These are phyloP conservation scores for Poronia punctata DNA, from an alignment of 495 filamentous ascomycete species.

Conservation along the genomic window DNA sequence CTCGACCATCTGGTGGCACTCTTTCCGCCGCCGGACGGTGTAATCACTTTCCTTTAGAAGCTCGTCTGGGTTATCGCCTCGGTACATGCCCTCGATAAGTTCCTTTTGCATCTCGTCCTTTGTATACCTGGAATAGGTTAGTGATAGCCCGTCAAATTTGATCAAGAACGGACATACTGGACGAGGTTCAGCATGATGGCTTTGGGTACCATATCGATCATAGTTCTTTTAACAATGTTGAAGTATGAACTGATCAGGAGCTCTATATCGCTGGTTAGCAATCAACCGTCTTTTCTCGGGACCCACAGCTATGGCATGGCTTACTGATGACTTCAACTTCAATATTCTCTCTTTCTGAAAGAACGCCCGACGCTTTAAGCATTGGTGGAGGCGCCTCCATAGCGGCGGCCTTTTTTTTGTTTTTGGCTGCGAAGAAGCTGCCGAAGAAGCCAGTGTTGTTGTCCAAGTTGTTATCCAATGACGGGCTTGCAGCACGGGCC, in stretches of 20 bases:
- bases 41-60: conserved; percentile 97
- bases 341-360: conserved; percentile 85
- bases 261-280: conserved; percentile 47
- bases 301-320: too few species aligned
- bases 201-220: conserved; percentile 99
- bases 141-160: neutral
- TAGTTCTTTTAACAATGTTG: conserved; percentile 93
- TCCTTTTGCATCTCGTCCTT: conserved; percentile 99
- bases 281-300: neutral
- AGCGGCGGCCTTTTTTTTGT: conserved; percentile 99
- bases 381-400: conserved; percentile 94
- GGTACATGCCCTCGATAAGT: conserved; percentile 97
- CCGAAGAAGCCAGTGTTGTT: conserved; percentile 80
- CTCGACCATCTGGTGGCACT: conserved; percentile 99
- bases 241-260: conserved; percentile 94
- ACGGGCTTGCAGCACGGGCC: conserved; percentile 63
- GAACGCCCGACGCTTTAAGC: conserved; percentile 84
- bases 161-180: conserved; percentile 54
- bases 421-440: conserved; percentile 95
- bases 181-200: conserved; percentile 98
- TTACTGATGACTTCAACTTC: conserved; percentile 98
- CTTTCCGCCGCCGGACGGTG: conserved; percentile 89
- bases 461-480: conserved; percentile 45
- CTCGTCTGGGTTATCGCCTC: conserved; percentile 79
- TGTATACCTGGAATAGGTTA: conserved; percentile 58